Conservation (phyloP, 352 stramenopile species). For the Globisporangium okanoganense region DNA sequence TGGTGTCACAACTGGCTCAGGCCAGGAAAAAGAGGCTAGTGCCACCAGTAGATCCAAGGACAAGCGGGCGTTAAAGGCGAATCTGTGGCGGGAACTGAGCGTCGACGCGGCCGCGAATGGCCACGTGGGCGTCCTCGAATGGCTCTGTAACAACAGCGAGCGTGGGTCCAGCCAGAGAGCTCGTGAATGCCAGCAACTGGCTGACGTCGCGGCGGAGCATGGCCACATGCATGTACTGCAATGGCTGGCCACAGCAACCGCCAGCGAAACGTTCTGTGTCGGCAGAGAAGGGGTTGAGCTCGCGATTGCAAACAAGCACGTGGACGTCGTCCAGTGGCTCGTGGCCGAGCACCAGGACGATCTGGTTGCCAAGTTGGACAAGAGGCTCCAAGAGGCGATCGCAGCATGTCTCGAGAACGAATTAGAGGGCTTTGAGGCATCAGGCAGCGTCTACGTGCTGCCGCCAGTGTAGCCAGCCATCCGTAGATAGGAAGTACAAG, state of each 20-base stretch:
- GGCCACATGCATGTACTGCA: constrained; percentile 30
- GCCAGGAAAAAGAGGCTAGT: too few species aligned
- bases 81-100: background rate
- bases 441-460: background rate
- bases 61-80: background rate
- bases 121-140: constrained; percentile 32
- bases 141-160: constrained; percentile 23
- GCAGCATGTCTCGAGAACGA: background rate
- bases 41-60: background rate
- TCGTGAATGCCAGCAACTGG: constrained; percentile 16
- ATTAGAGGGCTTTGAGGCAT: background rate
- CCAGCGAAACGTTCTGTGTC: background rate
- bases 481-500: too few species aligned
- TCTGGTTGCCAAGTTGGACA: background rate
- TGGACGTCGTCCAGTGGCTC: constrained; percentile 36
- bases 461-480: background rate
- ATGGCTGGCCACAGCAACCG: constrained; percentile 17
- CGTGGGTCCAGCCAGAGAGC: constrained; percentile 1
- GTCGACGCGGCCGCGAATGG: constrained; percentile 18
- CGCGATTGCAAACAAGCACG: constrained; percentile 26
- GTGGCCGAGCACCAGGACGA: constrained; percentile 7
- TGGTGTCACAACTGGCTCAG: background rate
- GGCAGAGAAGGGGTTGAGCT: constrained; percentile 13
- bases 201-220: constrained; percentile 23
- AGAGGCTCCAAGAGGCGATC: background rate